A percentile compares a stretch with the other conserved stretches of the same genome.
These are phyloP conservation scores for Eucalyptus rudis DNA, from an alignment of 345 rosid genomes.

Conservation along the genomic window DNA sequence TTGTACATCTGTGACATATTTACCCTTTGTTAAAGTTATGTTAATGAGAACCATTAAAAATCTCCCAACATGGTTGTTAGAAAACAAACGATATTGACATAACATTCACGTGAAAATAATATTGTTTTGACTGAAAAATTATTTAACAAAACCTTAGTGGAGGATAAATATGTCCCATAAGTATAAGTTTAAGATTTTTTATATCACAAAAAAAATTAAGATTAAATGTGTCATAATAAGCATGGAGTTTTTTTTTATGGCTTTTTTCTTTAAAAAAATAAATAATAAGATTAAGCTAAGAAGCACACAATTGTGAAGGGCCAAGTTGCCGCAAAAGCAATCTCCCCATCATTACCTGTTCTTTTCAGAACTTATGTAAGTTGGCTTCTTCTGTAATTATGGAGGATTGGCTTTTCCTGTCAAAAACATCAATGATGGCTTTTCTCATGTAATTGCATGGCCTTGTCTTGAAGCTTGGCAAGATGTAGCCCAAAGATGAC, in stretches of 20 bases:
- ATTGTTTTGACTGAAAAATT: too few species aligned
- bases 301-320: neutral
- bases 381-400: neutral
- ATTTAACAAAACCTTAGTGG: too few species aligned
- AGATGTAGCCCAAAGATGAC: neutral
- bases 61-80: fast-evolving
- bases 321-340: neutral
- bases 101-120: fast-evolving
- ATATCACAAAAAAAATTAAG: too few species aligned
- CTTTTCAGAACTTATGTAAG: neutral
- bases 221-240: too few species aligned
- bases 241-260: too few species aligned
- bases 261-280: too few species aligned
- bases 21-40: fast-evolving
- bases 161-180: too few species aligned
- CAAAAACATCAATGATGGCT: neutral
- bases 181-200: too few species aligned
- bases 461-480: neutral
- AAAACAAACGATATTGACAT: too few species aligned
- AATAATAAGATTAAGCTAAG: neutral
- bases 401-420: neutral
- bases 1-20: fast-evolving
- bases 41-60: too few species aligned
- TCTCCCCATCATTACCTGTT: neutral
- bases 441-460: neutral